Evolutionary conservation across 441 rosid genomes (phyloP).

Genomic region (Populus hybrid): DNA sequence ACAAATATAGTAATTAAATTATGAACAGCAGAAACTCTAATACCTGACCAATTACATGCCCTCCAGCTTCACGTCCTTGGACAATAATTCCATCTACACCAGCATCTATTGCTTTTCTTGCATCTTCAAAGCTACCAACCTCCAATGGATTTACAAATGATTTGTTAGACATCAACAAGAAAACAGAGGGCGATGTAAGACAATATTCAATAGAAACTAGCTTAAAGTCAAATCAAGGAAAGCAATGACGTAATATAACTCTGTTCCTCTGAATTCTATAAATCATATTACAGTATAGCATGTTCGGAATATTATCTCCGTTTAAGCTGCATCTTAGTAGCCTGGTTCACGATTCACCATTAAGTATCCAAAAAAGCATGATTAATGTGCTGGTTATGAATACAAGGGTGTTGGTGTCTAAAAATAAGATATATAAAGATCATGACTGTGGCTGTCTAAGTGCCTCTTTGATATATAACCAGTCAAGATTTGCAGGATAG

Average conservation of each 20-base stretch:
- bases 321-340: not conserved
- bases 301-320: not conserved
- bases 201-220: not conserved
- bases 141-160: constrained; percentile 20
- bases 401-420: not conserved
- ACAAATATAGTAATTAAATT: not conserved
- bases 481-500: not conserved
- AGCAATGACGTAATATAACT: not conserved
- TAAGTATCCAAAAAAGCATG: not conserved
- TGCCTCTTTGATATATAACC: not conserved
- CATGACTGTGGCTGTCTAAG: not conserved
- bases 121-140: constrained; percentile 76
- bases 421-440: not conserved
- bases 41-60: constrained; percentile 86
- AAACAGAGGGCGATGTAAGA: not conserved
- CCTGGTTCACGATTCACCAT: not conserved
- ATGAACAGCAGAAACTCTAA: not conserved
- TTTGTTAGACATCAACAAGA: not conserved
- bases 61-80: constrained; percentile 95
- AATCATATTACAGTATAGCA: not conserved
- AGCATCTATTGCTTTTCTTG: constrained; percentile 49
- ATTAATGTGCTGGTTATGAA: not conserved
- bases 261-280: not conserved
- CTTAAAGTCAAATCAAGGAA: constrained; percentile 1
- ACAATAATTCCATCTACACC: constrained; percentile 82